Evolutionary conservation across 2,329 filamentous ascomycete genomes (phyloP), one percentile per base, ranked within the genome.

Genomic region (Monilinia fructicola): DNA sequence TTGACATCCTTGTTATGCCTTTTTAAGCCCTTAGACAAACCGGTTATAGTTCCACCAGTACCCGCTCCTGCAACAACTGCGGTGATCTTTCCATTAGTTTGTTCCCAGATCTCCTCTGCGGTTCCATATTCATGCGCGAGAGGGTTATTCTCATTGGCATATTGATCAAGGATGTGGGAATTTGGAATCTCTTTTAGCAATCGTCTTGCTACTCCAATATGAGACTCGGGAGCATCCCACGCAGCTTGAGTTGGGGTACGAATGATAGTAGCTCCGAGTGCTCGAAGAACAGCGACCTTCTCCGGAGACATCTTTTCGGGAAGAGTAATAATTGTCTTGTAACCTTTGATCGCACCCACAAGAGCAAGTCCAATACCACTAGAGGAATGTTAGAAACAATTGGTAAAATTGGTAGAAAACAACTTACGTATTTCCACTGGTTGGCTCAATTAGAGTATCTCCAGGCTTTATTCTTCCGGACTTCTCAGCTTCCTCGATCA

Each of bases 301-400:
- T 99, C 95, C 58, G 93, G 91, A 1, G 93, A 97, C 95, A 99
- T 99, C 84, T 99, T 99, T 81, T 99, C 95, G 62, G 95, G 95
- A 55, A 99, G 87, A 14, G 95, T 99, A 78, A 99, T 99, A 80
- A 99, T 98, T 52, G 93, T 96, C 80, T 94, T 94, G 84, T 98
- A 99, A 72, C 93, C 94, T 82, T 97, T 98, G 76, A 99, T 91
- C 21, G 95, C 95, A 67, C 87, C 94, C 23, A 98, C 94, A 44
- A 99, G 87, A 38, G 95, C 95, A 52, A 99, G 84, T 28, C 95
- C 95, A 72, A 99, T 99, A 72, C 95, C 95, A 69, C 80, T 86
- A 59, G 46, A 42, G 9, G 52, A n/a, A 12, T 4, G 12, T 64
- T 48, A 60, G 31, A 35, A 9, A 10, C 5, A 12, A 0, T 50